Conservation (phyloP, 768 basidiomycete genomes). For the Rhizopogon salebrosus region DNA sequence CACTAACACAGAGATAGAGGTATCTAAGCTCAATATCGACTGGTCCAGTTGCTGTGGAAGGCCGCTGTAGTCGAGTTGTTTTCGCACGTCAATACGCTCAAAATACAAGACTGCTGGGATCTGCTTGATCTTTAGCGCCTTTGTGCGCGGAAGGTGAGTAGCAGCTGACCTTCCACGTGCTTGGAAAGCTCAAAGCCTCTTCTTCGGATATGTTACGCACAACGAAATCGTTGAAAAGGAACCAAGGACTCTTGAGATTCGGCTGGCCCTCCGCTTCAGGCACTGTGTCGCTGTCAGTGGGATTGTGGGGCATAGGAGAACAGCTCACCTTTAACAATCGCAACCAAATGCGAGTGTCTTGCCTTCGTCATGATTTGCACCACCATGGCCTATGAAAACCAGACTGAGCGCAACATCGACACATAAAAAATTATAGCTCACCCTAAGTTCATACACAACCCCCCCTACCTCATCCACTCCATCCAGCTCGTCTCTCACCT, state of each 20-base stretch:
- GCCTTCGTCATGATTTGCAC: slow-evolving; percentile 73
- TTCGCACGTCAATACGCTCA: slow-evolving; percentile 63
- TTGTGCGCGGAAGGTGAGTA: neutral
- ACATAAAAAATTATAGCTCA: slow-evolving; percentile 31
- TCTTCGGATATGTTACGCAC: slow-evolving; percentile 81
- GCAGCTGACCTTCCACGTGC: slow-evolving; percentile 82
- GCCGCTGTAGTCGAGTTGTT: slow-evolving; percentile 54
- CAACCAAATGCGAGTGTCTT: slow-evolving; percentile 77
- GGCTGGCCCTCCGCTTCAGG: slow-evolving; percentile 54
- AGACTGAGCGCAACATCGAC: neutral
- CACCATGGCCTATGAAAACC: slow-evolving; percentile 58
- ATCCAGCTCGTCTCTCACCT: slow-evolving; percentile 55
- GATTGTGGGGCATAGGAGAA: neutral
- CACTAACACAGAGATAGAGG: slow-evolving; percentile 78
- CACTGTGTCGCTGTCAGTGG: slow-evolving; percentile 36
- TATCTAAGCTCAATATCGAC: slow-evolving; percentile 76
- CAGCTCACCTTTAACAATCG: slow-evolving; percentile 70
- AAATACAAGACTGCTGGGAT: slow-evolving; percentile 88
- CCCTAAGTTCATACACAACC: slow-evolving; percentile 68
- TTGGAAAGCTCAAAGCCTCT: slow-evolving; percentile 84
- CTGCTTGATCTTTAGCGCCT: slow-evolving; percentile 32
- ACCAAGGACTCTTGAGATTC: slow-evolving; percentile 62
- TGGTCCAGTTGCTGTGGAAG: slow-evolving; percentile 68
- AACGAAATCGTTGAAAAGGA: slow-evolving; percentile 94
- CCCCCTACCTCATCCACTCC: slow-evolving; percentile 51